Evolutionary conservation across 176 grass and related monocot species (phyloP).

Genomic region (Musa schizocarpa): DNA sequence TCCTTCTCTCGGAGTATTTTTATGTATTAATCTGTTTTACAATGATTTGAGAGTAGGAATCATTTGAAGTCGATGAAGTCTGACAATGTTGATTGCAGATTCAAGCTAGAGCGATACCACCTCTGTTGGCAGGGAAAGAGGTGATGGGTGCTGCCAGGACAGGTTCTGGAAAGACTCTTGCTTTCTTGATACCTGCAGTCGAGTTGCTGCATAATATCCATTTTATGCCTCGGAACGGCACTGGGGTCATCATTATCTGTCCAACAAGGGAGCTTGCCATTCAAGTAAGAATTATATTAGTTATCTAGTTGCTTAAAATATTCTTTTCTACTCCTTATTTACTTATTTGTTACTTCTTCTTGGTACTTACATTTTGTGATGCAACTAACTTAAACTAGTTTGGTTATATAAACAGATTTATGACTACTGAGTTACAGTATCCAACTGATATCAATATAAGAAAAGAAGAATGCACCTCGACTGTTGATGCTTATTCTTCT

Average conservation of each 20-base stretch:
- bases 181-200: slow-evolving; percentile 59
- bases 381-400: too few relatives aligned
- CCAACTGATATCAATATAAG: too few relatives aligned
- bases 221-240: slow-evolving; percentile 53
- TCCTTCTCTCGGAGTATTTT: neutral
- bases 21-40: neutral
- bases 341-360: too few relatives aligned
- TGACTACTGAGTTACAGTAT: too few relatives aligned
- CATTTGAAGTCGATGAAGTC: neutral
- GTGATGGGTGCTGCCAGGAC: slow-evolving; percentile 69
- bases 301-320: too few relatives aligned
- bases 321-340: neutral
- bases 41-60: neutral
- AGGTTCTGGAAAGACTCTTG: slow-evolving; percentile 73
- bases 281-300: slow-evolving; percentile 30
- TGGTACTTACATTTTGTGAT: too few relatives aligned
- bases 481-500: too few relatives aligned
- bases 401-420: too few relatives aligned
- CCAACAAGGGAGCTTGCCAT: slow-evolving; percentile 74
- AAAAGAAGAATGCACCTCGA: too few relatives aligned
- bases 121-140: slow-evolving; percentile 52
- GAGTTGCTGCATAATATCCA: slow-evolving; percentile 44
- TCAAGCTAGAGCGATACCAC: slow-evolving; percentile 71
- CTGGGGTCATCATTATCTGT: slow-evolving; percentile 65
- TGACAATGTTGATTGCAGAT: slow-evolving; percentile 33